These are phyloP conservation scores for Chlorella sp. DNA, from an alignment of 139 green algal genomes.

Conservation along the genomic window DNA sequence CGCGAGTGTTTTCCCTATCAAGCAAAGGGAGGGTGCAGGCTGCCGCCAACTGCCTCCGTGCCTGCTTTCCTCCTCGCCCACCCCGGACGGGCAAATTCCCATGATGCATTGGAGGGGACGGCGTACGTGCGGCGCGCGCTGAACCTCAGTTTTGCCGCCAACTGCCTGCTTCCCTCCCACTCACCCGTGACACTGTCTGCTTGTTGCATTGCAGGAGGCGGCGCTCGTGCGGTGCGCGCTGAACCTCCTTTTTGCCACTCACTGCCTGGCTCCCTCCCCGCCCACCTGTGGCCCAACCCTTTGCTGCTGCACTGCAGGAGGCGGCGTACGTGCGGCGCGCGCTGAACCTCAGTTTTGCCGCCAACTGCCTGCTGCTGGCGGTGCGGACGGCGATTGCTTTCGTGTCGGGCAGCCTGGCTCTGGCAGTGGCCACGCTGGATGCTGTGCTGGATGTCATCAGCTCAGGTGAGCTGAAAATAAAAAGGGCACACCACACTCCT, in stretches of 20 bases:
- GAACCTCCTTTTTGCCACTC: background rate
- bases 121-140: background rate
- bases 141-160: background rate
- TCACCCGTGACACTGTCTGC: too few species aligned
- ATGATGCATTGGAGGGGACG: background rate
- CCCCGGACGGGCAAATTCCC: background rate
- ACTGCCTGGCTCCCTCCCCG: background rate
- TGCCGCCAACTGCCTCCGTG: too few species aligned
- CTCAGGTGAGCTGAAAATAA: background rate
- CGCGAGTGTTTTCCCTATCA: too few species aligned
- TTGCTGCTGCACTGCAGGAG: background rate
- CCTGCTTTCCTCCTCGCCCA: background rate
- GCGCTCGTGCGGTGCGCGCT: too few species aligned
- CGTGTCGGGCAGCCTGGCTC: conserved; percentile 50
- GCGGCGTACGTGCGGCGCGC: background rate
- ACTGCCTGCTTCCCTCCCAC: too few species aligned
- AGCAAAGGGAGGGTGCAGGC: too few species aligned
- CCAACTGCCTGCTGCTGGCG: conserved; percentile 50
- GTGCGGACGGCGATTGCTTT: conserved; percentile 55
- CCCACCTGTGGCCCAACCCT: background rate
- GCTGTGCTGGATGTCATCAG: conserved; percentile 68
- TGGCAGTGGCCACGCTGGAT: conserved; percentile 67
- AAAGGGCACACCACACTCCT: too few species aligned
- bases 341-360: background rate
- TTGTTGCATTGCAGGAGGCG: too few species aligned